A percentile compares a stretch with the other conserved stretches of the same genome.
phyloP scores from a whole-genome alignment of 2,329 filamentous ascomycete genomes.

The Nemania sp. region DNA sequence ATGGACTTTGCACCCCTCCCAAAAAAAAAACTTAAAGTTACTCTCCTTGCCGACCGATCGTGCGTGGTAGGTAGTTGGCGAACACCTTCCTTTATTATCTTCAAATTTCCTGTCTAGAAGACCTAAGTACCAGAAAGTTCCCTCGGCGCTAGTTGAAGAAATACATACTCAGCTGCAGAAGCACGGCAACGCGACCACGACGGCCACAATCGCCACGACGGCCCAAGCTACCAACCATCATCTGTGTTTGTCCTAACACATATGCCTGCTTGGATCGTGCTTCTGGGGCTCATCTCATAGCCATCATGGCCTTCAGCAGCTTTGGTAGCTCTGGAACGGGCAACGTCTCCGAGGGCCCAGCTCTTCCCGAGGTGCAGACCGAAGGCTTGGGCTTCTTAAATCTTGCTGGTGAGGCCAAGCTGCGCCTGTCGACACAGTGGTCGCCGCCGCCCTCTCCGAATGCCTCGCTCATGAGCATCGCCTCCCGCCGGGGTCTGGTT shows the following conservation, averaged over 20 bases:
- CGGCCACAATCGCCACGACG: not conserved
- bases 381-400: conserved; percentile 85
- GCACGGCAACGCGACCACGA: conserved; percentile 5
- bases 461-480: conserved; percentile 82
- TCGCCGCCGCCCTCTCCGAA: conserved; percentile 73
- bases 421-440: conserved; percentile 82
- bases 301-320: conserved; percentile 34
- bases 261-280: conserved; percentile 26
- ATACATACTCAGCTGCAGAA: not conserved
- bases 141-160: not conserved
- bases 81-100: too few relatives aligned
- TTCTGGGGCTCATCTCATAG: conserved; percentile 19
- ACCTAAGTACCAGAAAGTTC: too few relatives aligned
- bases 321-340: conserved; percentile 36
- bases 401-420: conserved; percentile 77
- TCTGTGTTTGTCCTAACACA: conserved; percentile 3
- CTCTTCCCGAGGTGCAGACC: conserved; percentile 78
- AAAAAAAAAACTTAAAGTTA: too few relatives aligned
- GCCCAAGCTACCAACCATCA: not conserved
- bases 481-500: conserved; percentile 76
- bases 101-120: too few relatives aligned
- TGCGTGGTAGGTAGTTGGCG: too few relatives aligned
- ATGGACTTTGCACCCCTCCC: too few relatives aligned
- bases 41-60: too few relatives aligned
- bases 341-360: conserved; percentile 57